Conservation (phyloP, 1,139 yeast species). For the Zygoascus hellenicus region DNA sequence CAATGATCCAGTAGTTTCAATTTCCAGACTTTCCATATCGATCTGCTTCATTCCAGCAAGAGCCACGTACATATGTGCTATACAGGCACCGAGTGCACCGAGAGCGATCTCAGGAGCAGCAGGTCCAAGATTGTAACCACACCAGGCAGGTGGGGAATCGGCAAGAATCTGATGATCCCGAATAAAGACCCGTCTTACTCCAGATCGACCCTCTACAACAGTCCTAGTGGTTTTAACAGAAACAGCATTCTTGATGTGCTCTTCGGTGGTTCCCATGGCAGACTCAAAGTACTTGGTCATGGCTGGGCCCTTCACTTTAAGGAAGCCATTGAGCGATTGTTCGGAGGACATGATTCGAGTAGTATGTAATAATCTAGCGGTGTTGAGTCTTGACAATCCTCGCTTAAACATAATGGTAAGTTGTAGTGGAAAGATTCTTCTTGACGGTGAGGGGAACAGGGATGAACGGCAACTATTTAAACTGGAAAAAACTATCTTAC, state of each 20-base stretch:
- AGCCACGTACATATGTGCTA: conserved; percentile 15
- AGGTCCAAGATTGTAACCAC: conserved; percentile 13
- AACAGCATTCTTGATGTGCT: conserved; percentile 12
- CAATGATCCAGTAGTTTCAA: conserved; percentile 11
- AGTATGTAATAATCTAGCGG: not conserved
- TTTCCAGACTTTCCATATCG: conserved; percentile 9
- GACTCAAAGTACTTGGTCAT: conserved; percentile 12
- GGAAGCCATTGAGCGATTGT: conserved; percentile 11
- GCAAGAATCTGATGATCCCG: conserved; percentile 14
- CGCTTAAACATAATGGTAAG: too few relatives aligned
- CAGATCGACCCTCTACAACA: conserved; percentile 13
- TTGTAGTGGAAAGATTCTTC: too few relatives aligned
- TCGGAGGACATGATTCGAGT: not conserved
- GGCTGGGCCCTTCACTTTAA: conserved; percentile 14
- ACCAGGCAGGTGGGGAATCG: conserved; percentile 15
- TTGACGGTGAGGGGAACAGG: too few relatives aligned
- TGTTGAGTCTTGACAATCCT: not conserved
- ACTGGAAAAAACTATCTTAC: too few relatives aligned
- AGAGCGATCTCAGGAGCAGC: conserved; percentile 14
- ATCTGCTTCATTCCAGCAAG: conserved; percentile 13
- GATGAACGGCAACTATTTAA: too few relatives aligned
- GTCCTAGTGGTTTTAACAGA: conserved; percentile 7
- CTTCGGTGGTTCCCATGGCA: conserved; percentile 12
- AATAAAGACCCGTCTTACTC: conserved; percentile 11
- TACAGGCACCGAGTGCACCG: conserved; percentile 14